Evolutionary conservation across 495 filamentous ascomycete genomes (phyloP), one percentile per base, ranked within the genome.

Genomic region (Penicillium psychrofluorescens): DNA sequence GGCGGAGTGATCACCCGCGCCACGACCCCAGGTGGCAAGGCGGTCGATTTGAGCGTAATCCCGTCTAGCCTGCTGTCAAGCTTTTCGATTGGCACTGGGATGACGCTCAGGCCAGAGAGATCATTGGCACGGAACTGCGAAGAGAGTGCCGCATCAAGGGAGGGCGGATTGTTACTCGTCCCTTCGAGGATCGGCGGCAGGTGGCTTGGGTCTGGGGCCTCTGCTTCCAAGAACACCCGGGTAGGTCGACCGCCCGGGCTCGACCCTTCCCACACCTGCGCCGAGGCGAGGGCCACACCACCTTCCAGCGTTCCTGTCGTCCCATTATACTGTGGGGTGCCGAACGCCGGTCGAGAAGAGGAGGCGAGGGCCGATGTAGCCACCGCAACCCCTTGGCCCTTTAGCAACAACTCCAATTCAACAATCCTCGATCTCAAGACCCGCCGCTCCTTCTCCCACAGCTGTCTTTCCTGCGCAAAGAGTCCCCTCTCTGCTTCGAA

Each of bases 31-130:
- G 66, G 67, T 27, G 64, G 70, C 35, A 74, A 56, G 0, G 62
- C 68, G 14, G 67, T 67, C 14, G 70, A 71, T 40, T 72, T 74
- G 46, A 72, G 62, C 2, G 62, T 71, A 43, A 74, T 74, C 8
- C 70, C 70, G 38, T 74, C 70, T 11, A 74, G 56, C 37, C 55
- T 66, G 50, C 68, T 72, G 43, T 74, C 70, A 13, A 74, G 61
- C 51, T 66, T 71, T 42, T 72, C 67, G 41, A 74, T 74, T 11
- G 68, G 70, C 34, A 74, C 66, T 4, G 70, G 58, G 12, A 66
- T 45, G 40, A 55, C 62, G 38, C 50, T 47, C 9, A 42, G 34
- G 9, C 48, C 43, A 14, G 46, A 13, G 7, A 40, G 39, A 40
- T 68, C 63, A 28, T 39, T 52, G 13, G 55, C 43, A 36, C 46